Base-by-base conservation (phyloP, 1,284 basidiomycete genomes). In the Pyrrhoderma noxium region DNA sequence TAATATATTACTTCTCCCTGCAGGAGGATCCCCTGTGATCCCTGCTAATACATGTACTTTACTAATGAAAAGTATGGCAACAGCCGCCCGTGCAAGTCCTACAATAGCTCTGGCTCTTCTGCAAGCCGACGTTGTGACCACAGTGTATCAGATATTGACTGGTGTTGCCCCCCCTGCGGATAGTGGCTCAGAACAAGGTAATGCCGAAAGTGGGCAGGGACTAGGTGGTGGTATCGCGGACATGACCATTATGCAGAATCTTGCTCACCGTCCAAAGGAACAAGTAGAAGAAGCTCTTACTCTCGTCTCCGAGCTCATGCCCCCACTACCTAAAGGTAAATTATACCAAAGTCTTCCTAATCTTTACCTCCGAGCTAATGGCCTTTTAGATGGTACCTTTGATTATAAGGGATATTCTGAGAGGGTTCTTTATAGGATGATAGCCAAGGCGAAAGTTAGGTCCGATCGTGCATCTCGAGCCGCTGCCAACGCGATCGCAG, bases 191-290 rank as follows among this genome's bases (percentile, higher is more conserved):
- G 85, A 86, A 60, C 80, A 87, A 62, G 85, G 85, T 14, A 75
- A 73, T 54, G 76, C 78, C 1, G 67, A 62, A 3, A 70, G 69
- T 19, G 80, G 82, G 1, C 88, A 91, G 64, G 88, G 88, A 8
- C 68, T 92, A 1, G 88, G 87, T 23, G 89, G 88, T 34, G 88
- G 90, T 19, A 67, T 93, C 5, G 89, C 89, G 3, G 94, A 98
- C 65, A 94, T 98, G 90, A 89, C 91, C 5, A 90, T 99, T 34
- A 90, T 98, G 80, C 92, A 98, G 69, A 98, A 95, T 65, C 72
- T 99, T 34, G 93, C 93, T 0, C 93, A 97, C 65, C 79, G 93
- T 36, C 90, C 95, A 8, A 98, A 98, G 70, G 95, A 98, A 59
- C 93, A 96, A 65, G 80, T 97, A 4, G 93, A 96, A 67, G 93